Conservation (phyloP, 2,329 filamentous ascomycete genomes). For the Verticillium klebahnii region DNA sequence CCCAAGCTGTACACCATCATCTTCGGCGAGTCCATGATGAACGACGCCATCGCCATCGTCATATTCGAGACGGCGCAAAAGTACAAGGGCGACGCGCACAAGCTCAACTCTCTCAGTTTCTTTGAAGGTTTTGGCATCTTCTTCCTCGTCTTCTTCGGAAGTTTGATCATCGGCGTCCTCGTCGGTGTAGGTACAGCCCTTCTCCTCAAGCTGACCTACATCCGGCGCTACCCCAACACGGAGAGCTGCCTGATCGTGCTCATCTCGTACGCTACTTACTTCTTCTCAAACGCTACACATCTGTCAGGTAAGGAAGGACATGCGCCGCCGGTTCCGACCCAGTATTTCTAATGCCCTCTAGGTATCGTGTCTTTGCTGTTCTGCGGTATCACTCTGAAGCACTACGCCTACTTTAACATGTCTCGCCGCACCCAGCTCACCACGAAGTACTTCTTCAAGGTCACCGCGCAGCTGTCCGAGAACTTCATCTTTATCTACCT, state of each 20-base stretch:
- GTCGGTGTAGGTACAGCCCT: slow-evolving; percentile 86
- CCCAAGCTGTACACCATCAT: slow-evolving; percentile 98
- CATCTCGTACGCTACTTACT: slow-evolving; percentile 94
- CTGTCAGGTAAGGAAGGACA: slow-evolving; percentile 82
- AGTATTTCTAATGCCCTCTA: slow-evolving; percentile 28
- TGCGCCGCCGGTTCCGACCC: not conserved
- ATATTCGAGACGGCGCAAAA: slow-evolving; percentile 96
- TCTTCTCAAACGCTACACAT: slow-evolving; percentile 92
- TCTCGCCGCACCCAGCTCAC: slow-evolving; percentile 94
- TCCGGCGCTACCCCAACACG: slow-evolving; percentile 89
- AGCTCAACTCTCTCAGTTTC: slow-evolving; percentile 73
- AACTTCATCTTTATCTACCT: slow-evolving; percentile 99
- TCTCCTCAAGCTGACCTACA: slow-evolving; percentile 88
- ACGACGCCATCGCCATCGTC: slow-evolving; percentile 97
- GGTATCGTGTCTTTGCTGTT: slow-evolving; percentile 95
- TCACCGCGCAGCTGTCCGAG: slow-evolving; percentile 90
- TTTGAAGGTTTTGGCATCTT: slow-evolving; percentile 93
- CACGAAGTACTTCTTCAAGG: slow-evolving; percentile 95
- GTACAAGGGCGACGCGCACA: slow-evolving; percentile 70
- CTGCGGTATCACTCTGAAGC: slow-evolving; percentile 96
- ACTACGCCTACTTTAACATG: slow-evolving; percentile 99
- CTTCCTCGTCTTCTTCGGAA: slow-evolving; percentile 93
- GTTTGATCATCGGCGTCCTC: slow-evolving; percentile 79
- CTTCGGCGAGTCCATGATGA: slow-evolving; percentile 96
- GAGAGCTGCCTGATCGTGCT: slow-evolving; percentile 93